Percentiles rank a stretch among this genome's conserved stretches.
Evolutionary conservation across 2,329 filamentous ascomycete species (phyloP).

Genomic region (Xylariaceae sp.): DNA sequence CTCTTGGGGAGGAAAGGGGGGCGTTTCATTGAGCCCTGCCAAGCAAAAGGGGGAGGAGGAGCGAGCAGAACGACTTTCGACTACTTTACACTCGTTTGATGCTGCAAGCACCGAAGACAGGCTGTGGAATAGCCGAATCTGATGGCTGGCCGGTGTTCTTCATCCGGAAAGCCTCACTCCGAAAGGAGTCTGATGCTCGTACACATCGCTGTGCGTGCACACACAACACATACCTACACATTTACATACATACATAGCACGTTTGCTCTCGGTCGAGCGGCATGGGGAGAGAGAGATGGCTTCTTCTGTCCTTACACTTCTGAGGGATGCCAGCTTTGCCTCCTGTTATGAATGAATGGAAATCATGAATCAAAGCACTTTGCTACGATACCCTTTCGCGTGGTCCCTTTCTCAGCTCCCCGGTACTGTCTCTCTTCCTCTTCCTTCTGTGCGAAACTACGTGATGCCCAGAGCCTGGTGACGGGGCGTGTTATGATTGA

Average conservation of each 20-base stretch:
- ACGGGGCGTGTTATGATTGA: not conserved
- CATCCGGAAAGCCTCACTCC: constrained; percentile 17
- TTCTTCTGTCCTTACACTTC: not conserved
- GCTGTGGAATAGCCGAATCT: constrained; percentile 13
- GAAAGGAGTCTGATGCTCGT: constrained; percentile 9
- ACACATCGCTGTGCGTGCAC: not conserved
- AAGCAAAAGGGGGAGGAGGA: not conserved
- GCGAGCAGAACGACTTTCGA: not conserved
- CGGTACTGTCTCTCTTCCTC: not conserved
- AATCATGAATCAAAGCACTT: constrained; percentile 8
- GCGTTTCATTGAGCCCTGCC: not conserved
- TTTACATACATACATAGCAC: constrained; percentile 13
- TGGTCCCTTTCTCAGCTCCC: not conserved
- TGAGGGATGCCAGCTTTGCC: not conserved
- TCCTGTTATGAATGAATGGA: constrained; percentile 19
- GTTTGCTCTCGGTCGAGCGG: constrained; percentile 4
- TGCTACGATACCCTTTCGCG: not conserved
- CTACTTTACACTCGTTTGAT: constrained; percentile 14
- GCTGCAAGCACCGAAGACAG: constrained; percentile 8
- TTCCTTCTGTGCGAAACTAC: not conserved
- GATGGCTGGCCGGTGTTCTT: constrained; percentile 12
- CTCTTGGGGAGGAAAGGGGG: not conserved
- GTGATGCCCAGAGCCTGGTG: not conserved
- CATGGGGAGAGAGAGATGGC: not conserved
- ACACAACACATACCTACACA: constrained; percentile 12